Evolutionary conservation across 257 asterid species (phyloP), one percentile per base, ranked within the genome.

Genomic region (Perilla frutescens): DNA sequence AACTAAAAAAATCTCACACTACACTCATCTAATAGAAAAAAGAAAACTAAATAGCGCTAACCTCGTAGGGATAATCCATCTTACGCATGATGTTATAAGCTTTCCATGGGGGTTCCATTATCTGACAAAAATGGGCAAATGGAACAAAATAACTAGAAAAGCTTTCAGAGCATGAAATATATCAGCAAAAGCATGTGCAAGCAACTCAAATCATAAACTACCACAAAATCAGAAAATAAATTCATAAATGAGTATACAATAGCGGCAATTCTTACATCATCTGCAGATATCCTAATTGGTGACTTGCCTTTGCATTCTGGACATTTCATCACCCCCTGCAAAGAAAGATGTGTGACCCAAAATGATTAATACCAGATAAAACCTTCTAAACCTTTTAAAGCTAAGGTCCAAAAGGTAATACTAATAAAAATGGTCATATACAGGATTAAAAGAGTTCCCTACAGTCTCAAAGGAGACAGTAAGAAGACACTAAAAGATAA

Each of bases 41-140:
- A 63, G 20, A 71, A 43, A 68, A 71, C 51, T 62, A 72, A 56
- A 75, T 15, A 53, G 71, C 70, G 81, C 94, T 80, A 66, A 84
- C 99, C 99, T 94, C 99, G 5, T 91, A 94, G 37, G 99, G 99
- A 83, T 91, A 94, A 72, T 90, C 92, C 96, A 94, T 94, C 88
- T 94, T 90, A 59, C 87, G 84, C 97, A 94, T 81, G 84, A 94
- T 78, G 77, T 87, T 87, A 73, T 79, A 80, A 49, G 97, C 92
- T 85, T 86, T 94, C 99, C 99, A 94, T 48, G 98, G 98, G 79
- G 99, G 97, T 87, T 91, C 98, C 97, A 94, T 90, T 78, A 94
- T 90, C 99, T 94, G 89, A 76, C 31, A 32, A 66, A 10, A 65
- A 9, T 29, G 8, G 6, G 75, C 51, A 82, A 64, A 71, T 65